These are phyloP conservation scores for Rehmannia glutinosa DNA, from an alignment of 257 asterid genomes.

Conservation along the genomic window DNA sequence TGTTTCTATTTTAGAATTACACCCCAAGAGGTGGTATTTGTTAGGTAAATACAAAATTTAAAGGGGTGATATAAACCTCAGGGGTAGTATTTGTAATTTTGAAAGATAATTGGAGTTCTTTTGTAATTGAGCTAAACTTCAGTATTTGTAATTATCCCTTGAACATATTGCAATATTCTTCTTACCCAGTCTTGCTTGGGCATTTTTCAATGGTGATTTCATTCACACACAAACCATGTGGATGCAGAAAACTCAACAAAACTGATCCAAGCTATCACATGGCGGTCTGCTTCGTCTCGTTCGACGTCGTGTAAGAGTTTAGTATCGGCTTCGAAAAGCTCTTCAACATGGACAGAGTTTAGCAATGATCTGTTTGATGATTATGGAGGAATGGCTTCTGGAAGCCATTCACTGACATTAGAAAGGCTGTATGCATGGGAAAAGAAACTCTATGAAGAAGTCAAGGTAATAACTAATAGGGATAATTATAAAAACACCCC, in stretches of 20 bases:
- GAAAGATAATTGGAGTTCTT: neutral
- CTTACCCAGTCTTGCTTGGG: neutral
- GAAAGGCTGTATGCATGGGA: conserved; percentile 97
- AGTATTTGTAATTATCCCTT: no score
- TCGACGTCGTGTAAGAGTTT: conserved; percentile 70
- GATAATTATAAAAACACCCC: no score
- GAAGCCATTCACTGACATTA: conserved; percentile 83
- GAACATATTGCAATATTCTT: neutral
- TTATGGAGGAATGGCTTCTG: conserved; percentile 84
- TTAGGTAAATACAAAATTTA: no score
- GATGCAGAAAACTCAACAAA: conserved; percentile 77
- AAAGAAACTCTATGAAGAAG: conserved; percentile 83
- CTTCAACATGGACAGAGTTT: conserved; percentile 76
- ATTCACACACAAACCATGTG: neutral
- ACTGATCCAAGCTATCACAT: conserved; percentile 57
- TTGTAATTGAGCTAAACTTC: neutral
- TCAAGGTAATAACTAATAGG: conserved; percentile 48
- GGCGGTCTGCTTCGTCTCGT: conserved; percentile 58
- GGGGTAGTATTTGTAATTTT: no score
- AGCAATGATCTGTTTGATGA: conserved; percentile 75
- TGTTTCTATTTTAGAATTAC: no score
- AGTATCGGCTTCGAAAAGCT: conserved; percentile 61
- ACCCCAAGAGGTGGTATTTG: no score
- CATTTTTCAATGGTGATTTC: neutral
- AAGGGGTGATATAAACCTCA: no score